Evolutionary conservation across 2,329 filamentous ascomycete genomes (phyloP).

Genomic region (Fusarium mundagurra): DNA sequence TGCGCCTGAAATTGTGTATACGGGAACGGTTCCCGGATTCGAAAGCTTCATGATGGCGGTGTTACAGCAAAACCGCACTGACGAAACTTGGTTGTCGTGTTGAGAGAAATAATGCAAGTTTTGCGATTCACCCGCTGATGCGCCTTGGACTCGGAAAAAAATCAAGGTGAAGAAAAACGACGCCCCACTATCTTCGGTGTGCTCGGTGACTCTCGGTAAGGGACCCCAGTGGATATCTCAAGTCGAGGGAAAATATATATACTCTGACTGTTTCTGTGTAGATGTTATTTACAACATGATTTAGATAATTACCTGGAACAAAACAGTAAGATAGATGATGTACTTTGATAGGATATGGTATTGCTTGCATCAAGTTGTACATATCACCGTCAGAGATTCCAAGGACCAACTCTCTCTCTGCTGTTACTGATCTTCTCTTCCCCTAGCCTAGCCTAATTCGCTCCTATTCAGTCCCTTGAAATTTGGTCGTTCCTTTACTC

Average conservation of each 20-base stretch:
- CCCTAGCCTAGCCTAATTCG: background rate
- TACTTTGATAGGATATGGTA: background rate
- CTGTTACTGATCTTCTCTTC: background rate
- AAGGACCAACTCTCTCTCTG: background rate
- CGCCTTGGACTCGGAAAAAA: constrained; percentile 40
- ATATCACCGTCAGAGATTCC: background rate
- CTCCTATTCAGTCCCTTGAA: constrained; percentile 16
- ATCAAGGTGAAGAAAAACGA: constrained; percentile 43
- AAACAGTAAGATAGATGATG: background rate
- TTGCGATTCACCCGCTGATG: constrained; percentile 25
- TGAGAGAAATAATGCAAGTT: constrained; percentile 23
- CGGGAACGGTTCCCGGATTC: constrained; percentile 83
- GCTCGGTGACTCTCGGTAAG: constrained; percentile 29
- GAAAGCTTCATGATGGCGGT: constrained; percentile 75
- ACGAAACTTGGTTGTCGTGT: constrained; percentile 24
- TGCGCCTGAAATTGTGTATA: constrained; percentile 94
- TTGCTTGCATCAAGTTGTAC: background rate
- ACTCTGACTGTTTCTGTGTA: background rate
- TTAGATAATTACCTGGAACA: too few relatives aligned
- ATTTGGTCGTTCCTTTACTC: background rate
- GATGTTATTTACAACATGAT: background rate
- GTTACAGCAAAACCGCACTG: constrained; percentile 11
- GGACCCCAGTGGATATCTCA: background rate
- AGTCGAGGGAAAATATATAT: background rate
- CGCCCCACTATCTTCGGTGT: constrained; percentile 40